Conservation (phyloP, 2,329 filamentous ascomycete species). For the Dactylellina haptotyla region DNA sequence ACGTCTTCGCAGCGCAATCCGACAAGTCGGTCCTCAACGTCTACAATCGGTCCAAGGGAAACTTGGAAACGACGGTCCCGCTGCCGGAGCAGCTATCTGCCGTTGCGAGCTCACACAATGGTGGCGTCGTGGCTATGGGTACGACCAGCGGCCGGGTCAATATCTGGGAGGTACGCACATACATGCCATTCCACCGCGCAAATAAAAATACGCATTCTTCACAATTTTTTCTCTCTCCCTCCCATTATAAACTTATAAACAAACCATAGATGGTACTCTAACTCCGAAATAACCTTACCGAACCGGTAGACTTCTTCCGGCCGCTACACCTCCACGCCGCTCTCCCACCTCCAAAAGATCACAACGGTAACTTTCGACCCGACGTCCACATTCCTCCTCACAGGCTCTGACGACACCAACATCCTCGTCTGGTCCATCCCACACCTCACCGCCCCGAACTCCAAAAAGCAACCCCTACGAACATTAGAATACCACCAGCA, state of each 20-base stretch:
- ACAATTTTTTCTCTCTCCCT: neutral
- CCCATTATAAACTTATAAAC: neutral
- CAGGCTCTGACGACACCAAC: constrained; percentile 85
- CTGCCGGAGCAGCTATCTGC: constrained; percentile 86
- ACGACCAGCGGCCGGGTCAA: constrained; percentile 86
- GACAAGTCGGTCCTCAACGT: constrained; percentile 94
- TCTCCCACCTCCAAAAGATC: constrained; percentile 81
- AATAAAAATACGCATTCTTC: constrained; percentile 18
- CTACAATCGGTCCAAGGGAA: constrained; percentile 83
- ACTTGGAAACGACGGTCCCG: constrained; percentile 86
- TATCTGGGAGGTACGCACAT: constrained; percentile 83
- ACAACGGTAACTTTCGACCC: constrained; percentile 77
- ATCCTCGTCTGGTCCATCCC: constrained; percentile 91
- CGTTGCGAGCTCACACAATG: constrained; percentile 76
- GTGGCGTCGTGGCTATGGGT: constrained; percentile 72
- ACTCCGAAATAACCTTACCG: neutral
- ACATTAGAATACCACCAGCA: constrained; percentile 82
- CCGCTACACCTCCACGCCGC: constrained; percentile 77
- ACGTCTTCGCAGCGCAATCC: constrained; percentile 89
- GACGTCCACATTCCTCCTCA: constrained; percentile 77
- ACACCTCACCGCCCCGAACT: constrained; percentile 72
- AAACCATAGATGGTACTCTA: too few relatives aligned
- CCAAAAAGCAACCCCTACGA: constrained; percentile 73
- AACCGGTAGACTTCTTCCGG: constrained; percentile 74
- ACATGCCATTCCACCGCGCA: constrained; percentile 42